A percentile compares a stretch with the other conserved stretches of the same genome.
These are phyloP conservation scores for Hemisphaericaspora lyxosophila DNA, from an alignment of 1,139 yeast species.

Conservation along the genomic window DNA sequence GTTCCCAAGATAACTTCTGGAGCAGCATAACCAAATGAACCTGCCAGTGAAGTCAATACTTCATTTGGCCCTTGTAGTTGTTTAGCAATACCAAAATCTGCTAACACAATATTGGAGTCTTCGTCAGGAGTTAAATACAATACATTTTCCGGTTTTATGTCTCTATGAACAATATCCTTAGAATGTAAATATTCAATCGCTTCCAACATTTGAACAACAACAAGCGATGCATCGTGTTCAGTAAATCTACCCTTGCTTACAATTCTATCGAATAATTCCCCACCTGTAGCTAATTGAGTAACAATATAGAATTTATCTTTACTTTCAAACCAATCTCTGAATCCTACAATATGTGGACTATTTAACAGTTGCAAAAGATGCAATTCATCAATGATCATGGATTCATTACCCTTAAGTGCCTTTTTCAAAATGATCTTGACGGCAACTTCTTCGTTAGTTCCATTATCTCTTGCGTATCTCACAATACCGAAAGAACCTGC, in stretches of 20 bases:
- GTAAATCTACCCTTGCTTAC: conserved; percentile 75
- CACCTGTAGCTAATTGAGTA: conserved; percentile 84
- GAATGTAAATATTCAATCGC: conserved; percentile 76
- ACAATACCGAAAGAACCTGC: conserved; percentile 94
- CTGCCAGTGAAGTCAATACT: conserved; percentile 74
- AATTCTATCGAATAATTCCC: conserved; percentile 86
- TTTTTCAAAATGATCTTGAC: conserved; percentile 81
- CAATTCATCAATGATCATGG: conserved; percentile 73
- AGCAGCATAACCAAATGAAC: conserved; percentile 92
- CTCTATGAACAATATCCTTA: conserved; percentile 81
- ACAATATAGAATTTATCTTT: conserved; percentile 74
- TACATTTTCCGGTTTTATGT: conserved; percentile 86
- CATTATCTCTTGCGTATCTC: conserved; percentile 63
- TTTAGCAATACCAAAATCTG: conserved; percentile 93
- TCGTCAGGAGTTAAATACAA: conserved; percentile 55
- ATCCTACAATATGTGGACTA: conserved; percentile 81
- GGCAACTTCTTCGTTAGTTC: conserved; percentile 73
- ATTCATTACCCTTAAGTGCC: conserved; percentile 73
- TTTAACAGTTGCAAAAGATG: conserved; percentile 59
- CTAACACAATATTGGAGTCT: conserved; percentile 73
- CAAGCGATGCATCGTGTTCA: conserved; percentile 76
- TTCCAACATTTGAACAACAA: conserved; percentile 65
- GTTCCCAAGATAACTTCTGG: conserved; percentile 78
- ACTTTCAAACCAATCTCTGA: conserved; percentile 87
- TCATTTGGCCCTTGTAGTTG: conserved; percentile 59